These are phyloP conservation scores for Geotrichum ghanense DNA, from an alignment of 805 yeast species.

Conservation along the genomic window DNA sequence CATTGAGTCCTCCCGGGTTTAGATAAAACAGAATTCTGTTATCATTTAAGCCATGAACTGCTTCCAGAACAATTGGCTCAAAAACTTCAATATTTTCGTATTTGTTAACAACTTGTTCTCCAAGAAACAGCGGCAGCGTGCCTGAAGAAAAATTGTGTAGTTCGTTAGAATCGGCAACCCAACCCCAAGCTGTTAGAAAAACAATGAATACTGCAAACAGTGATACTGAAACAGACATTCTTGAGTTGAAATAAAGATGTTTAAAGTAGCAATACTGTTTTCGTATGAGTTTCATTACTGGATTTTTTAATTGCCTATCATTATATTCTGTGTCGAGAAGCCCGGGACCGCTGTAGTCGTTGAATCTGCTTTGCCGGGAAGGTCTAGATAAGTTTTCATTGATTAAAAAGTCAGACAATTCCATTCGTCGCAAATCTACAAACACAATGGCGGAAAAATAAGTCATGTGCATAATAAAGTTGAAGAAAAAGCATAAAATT, in stretches of 20 bases:
- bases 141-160: not conserved
- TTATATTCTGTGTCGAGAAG: no score
- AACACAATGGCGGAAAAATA: conserved; percentile 54
- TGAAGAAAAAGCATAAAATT: conserved; percentile 38
- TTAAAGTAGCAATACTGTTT: not conserved
- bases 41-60: not conserved
- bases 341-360: not conserved
- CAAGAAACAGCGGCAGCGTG: not conserved
- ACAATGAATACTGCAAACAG: not conserved
- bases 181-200: not conserved
- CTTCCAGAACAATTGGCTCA: not conserved
- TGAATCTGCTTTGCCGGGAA: not conserved
- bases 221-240: not conserved
- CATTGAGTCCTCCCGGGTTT: not conserved
- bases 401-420: conserved; percentile 40
- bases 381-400: not conserved
- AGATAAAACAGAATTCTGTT: not conserved
- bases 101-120: not conserved
- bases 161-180: not conserved
- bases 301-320: no score
- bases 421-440: conserved; percentile 55
- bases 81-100: not conserved
- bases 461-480: conserved; percentile 51
- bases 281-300: not conserved
- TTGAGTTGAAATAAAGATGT: not conserved